Base-by-base conservation (phyloP, 106 monocot genomes). In the Phalaenopsis aphrodite region DNA sequence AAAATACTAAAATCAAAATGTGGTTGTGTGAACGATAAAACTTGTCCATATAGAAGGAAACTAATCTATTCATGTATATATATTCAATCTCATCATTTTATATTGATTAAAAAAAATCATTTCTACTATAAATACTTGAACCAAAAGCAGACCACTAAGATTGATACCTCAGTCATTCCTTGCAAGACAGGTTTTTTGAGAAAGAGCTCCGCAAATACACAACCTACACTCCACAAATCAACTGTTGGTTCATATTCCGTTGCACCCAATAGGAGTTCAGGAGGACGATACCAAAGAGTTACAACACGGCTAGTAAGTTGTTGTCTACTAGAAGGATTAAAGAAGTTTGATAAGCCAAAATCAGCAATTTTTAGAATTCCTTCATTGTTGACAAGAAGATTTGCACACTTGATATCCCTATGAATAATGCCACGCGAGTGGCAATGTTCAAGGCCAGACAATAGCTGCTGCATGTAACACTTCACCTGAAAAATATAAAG, bases 201-300 rank as follows among this genome's bases (percentile, higher is more conserved):
- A 30, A 89, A 88, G 78, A 95, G 77, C 77, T 95, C 95, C 55
- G 91, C 95, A 84, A 95, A 87, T 21, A 95, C 91, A 83, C 95
- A 95, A 9, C 95, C 95, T 56, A 86, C 93, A 77, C 95, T 95
- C 95, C 95, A 95, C 84, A 95, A 74, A 88, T 95, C 95, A 16
- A 95, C 87, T n/a, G 89, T 85, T 79, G 88, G 67, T 58, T 83
- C 91, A 85, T 95, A 95, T 45, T 91, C 83, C 37, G 88, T 95
- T 39, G 93, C 89, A 73, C 95, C 95, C 56, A 95, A 56, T 36
- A 95, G 81, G 75, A 95, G 95, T 83, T 95, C 95, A 47, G 95
- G 95, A n/a, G 95, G 95, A 1, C 95, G 87, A 77, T 95, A 95
- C 95, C 95, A 95, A 71, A 95, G 79, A 57, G 95, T 95, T 78